Base-by-base conservation (phyloP, 2,329 filamentous ascomycete genomes). In the Zymoseptoria tritici region DNA sequence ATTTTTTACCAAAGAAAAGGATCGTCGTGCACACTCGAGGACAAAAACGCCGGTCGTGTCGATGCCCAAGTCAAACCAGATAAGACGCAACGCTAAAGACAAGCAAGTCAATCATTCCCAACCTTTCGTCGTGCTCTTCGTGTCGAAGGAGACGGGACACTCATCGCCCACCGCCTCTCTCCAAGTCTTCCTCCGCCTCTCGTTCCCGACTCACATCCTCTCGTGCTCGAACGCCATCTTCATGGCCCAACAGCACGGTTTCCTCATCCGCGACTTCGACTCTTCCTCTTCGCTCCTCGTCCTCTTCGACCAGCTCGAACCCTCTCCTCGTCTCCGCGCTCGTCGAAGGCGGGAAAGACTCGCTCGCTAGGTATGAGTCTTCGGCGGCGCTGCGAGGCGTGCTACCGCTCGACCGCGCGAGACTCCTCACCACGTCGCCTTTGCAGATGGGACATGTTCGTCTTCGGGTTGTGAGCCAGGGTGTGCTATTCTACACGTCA, bases 361-460 rank as follows among this genome's bases (percentile, higher is more conserved):
- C 36, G 36, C 6, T n/a, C 13, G 36, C 13, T 6, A 46, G 36
- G 5, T 16, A n/a, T 16, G 36, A 46, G 36, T 46, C 36, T 16
- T 46, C 36, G 16, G 36, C 16, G 16, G 13, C 16, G 36, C 16
- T 13, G 36, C 13, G 36, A 46, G 13, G 36, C 4, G 36, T n/a
- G 6, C 11, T 46, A 4, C 36, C 36, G 36, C 13, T 46, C 2
- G 59, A 58, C 26, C 69, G 65, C n/a, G 70, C 70, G 9, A 77
- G 67, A 8, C 73, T 75, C 52, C 80, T 75, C 16, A 99, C 93
- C 42, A 99, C 94, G 72, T 99, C 94, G 54, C 92, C 91, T 78
- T 99, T 99, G 79, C 94, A 99, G 62, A 99, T 97, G 0, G 94
- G 94, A 70, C 94, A 99, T n/a, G 94, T 99, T 64, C 94, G 87